Conservation (phyloP, 495 filamentous ascomycete species). For the Trypethelium eluteriae region DNA sequence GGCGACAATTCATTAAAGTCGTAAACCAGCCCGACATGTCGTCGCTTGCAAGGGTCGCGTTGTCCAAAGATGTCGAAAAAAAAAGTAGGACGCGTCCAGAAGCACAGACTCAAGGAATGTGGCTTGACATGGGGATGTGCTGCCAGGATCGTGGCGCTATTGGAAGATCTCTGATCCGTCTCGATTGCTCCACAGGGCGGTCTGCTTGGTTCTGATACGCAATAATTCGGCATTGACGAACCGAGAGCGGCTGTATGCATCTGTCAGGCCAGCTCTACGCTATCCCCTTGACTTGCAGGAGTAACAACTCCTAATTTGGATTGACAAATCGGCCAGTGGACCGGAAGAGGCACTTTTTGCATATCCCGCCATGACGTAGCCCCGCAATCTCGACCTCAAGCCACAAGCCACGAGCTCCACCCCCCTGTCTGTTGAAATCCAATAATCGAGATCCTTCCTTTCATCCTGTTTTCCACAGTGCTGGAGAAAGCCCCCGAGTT, state of each 20-base stretch:
- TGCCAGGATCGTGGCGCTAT: background rate
- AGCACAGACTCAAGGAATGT: background rate
- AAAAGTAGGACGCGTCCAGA: background rate
- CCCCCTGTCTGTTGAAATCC: background rate
- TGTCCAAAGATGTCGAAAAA: background rate
- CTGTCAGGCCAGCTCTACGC: background rate
- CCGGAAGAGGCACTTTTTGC: background rate
- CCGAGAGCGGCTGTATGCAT: background rate
- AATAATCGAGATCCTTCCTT: constrained; percentile 8
- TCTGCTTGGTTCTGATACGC: background rate
- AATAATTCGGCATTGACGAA: background rate
- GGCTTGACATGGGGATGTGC: constrained; percentile 2
- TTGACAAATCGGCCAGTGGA: background rate
- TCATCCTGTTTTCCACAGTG: background rate
- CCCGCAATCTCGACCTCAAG: background rate
- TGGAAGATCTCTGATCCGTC: constrained; percentile 1
- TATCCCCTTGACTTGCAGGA: background rate
- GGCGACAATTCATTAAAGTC: constrained; percentile 39
- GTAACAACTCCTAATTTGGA: background rate
- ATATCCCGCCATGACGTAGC: background rate
- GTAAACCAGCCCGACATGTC: constrained; percentile 30
- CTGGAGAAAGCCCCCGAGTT: too few species aligned
- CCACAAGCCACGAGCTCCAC: background rate
- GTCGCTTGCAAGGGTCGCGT: background rate
- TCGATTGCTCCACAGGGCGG: background rate